Evolutionary conservation across 2,329 filamentous ascomycete genomes (phyloP), one percentile per base, ranked within the genome.

Genomic region (Chrysoporthe cubensis): DNA sequence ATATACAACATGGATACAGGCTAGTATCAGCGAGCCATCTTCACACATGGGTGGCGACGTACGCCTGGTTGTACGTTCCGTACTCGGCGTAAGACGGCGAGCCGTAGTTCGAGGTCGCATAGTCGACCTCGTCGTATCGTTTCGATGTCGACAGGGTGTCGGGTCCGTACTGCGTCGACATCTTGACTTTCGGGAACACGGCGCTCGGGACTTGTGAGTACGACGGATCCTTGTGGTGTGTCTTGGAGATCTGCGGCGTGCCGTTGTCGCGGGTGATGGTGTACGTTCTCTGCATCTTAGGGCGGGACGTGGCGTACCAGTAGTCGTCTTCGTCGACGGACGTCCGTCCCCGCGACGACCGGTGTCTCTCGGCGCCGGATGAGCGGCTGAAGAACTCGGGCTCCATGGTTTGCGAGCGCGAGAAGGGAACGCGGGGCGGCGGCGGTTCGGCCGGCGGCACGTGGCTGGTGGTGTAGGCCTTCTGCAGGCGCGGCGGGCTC

Each of bases 401-500:
- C 43, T 73, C 70, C 68, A 73, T 71, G 0, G 74, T 74, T 1
- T 70, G 50, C 0, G 74, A 58, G 3, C 74, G 72, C 3, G 44
- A 34, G 16, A 66, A 40, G 16, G 70, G 70, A 1, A 57, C 44
- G 7, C 72, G 73, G 11, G 68, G 66, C 2, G 62, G 61, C 8
- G 68, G 64, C 4, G 66, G 2, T 5, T 61, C 46, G 43, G 67
- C 14, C 7, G 40, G 16, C 40, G 73, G 62, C 64, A 72, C 65
- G 58, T 63, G 66, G 16, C 66, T 56, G 21, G 71, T 70, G 21
- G 69, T 73, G 59, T 76, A 69, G 0, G 75, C 72, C 56, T 77
- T 78, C 21, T 66, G 50, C 18, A 76, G 69, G 3, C 59, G 60
- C 16, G 75, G 74, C 8, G 72, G 73, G 2, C 72, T 69, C 34